phyloP scores from a whole-genome alignment of 2,329 filamentous ascomycete species.

The Rhexocercosporidium sp. region DNA sequence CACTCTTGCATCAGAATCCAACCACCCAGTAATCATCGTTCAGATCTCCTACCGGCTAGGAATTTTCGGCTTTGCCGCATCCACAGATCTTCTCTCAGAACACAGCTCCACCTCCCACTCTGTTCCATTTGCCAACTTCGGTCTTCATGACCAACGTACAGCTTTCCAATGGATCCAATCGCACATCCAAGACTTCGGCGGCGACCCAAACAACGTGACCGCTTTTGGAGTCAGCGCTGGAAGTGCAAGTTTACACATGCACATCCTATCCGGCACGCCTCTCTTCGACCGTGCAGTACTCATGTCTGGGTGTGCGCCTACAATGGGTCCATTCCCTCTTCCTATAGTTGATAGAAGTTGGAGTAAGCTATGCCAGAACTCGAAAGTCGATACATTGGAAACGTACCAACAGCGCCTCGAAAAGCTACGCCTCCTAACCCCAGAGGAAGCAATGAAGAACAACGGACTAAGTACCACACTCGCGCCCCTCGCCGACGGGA shows the following conservation, averaged over 20 bases:
- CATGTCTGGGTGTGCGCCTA: constrained; percentile 23
- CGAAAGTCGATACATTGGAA: background rate
- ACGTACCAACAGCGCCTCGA: background rate
- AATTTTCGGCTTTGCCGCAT: constrained; percentile 17
- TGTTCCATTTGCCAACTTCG: constrained; percentile 46
- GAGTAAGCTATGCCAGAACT: constrained; percentile 8
- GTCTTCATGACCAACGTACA: constrained; percentile 46
- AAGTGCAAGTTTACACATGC: constrained; percentile 26
- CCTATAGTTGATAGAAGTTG: constrained; percentile 4
- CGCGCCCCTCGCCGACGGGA: constrained; percentile 12
- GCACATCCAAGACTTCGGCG: constrained; percentile 44
- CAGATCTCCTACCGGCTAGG: constrained; percentile 24
- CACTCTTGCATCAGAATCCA: background rate
- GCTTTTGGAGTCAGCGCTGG: constrained; percentile 53
- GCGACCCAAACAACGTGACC: constrained; percentile 42
- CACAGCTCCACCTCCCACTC: background rate
- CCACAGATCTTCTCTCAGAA: constrained; percentile 20
- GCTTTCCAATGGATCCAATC: constrained; percentile 43
- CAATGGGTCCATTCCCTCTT: constrained; percentile 13
- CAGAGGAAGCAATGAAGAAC: constrained; percentile 9
- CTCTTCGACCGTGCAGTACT: constrained; percentile 28
- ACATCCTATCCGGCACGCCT: constrained; percentile 25
- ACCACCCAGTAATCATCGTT: constrained; percentile 19
- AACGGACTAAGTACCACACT: constrained; percentile 5
- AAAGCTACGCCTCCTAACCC: background rate